phyloP scores from a whole-genome alignment of 306 rosid species.

The Quercus cerris region DNA sequence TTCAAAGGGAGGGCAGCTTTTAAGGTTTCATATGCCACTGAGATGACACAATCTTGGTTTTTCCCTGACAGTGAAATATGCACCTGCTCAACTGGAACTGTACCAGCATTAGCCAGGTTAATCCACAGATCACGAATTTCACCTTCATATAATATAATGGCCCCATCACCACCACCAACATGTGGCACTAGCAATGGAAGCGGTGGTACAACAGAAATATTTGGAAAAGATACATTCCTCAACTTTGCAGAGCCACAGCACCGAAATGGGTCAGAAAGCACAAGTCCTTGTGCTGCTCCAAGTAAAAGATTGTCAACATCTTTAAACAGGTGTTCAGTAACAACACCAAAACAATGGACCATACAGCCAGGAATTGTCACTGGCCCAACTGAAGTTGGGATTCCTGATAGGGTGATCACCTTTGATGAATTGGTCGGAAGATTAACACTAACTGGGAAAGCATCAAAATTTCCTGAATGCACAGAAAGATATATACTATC shows the following conservation, averaged over 20 bases:
- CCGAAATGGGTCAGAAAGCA: conserved; percentile 95
- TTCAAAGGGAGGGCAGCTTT: conserved; percentile 81
- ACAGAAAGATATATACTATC: conserved; percentile 93
- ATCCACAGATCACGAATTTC: conserved; percentile 91
- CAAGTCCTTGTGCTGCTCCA: conserved; percentile 95
- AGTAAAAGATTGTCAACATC: conserved; percentile 97
- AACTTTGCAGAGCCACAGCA: conserved; percentile 90
- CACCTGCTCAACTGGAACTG: conserved; percentile 87
- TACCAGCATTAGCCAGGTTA: conserved; percentile 92
- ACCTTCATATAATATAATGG: conserved; percentile 90
- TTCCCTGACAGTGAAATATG: conserved; percentile 89
- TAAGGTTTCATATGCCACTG: conserved; percentile 66
- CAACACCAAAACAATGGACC: conserved; percentile 95
- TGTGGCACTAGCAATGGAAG: conserved; percentile 81
- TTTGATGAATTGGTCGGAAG: conserved; percentile 92
- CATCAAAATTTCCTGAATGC: conserved; percentile 87
- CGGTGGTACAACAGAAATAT: conserved; percentile 72
- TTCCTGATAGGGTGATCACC: conserved; percentile 87
- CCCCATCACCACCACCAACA: conserved; percentile 90
- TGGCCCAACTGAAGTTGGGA: conserved; percentile 80
- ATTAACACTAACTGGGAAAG: conserved; percentile 78
- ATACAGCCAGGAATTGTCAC: conserved; percentile 88
- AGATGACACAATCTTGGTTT: conserved; percentile 86
- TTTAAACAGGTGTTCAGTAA: conserved; percentile 90
- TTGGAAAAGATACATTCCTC: conserved; percentile 75